Conservation (phyloP, 805 yeast genomes). For the Blastobotrys mokoenaii region DNA sequence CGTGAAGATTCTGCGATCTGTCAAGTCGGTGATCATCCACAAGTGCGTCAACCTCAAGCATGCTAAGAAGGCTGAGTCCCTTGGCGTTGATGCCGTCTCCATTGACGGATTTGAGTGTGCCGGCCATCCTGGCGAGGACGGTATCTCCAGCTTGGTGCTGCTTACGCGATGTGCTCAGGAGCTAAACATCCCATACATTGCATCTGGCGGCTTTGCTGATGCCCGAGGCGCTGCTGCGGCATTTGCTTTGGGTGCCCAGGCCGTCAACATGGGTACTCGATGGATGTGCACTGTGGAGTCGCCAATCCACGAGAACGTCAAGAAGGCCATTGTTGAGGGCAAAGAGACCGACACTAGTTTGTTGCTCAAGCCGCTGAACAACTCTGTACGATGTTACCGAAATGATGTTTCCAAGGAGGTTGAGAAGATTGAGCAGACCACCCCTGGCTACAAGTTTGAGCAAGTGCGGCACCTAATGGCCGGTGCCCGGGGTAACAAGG, state of each 20-base stretch:
- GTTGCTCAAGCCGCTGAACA: conserved; percentile 23
- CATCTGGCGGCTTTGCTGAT: conserved; percentile 47
- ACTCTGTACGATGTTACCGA: conserved; percentile 23
- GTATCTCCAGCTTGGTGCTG: conserved; percentile 22
- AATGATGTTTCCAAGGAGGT: conserved; percentile 24
- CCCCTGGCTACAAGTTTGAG: conserved; percentile 17
- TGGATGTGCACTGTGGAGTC: conserved; percentile 26
- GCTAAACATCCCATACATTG: conserved; percentile 27
- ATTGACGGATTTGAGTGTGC: conserved; percentile 31
- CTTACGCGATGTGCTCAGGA: conserved; percentile 23
- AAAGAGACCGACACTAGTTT: conserved; percentile 25
- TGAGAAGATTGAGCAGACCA: conserved; percentile 17
- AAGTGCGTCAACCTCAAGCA: conserved; percentile 25
- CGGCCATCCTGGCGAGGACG: conserved; percentile 32
- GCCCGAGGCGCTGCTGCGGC: conserved; percentile 26
- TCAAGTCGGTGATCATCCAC: conserved; percentile 22
- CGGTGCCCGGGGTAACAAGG: conserved; percentile 24
- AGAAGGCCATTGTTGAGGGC: conserved; percentile 17
- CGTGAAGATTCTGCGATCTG: conserved; percentile 17
- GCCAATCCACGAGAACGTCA: conserved; percentile 22
- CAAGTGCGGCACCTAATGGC: conserved; percentile 22
- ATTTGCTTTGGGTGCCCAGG: conserved; percentile 39
- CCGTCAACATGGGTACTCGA: conserved; percentile 49
- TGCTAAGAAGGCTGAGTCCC: conserved; percentile 25
- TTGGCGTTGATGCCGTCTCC: conserved; percentile 27